phyloP scores from a whole-genome alignment of 371 early-diverging fungal genomes.

The Phascolomyces articulosus region DNA sequence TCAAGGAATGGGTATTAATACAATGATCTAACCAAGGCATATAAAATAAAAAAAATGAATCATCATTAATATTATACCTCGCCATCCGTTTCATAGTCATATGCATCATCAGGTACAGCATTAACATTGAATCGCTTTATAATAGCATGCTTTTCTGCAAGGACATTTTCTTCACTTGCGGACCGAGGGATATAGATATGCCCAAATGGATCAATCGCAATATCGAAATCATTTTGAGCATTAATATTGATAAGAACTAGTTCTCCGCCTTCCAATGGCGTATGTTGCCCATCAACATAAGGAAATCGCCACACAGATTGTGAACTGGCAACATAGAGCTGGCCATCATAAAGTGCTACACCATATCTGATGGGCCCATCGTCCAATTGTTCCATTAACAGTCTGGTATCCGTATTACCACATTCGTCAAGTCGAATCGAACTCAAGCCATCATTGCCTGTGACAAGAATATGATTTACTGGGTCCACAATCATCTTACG shows the following conservation, averaged over 20 bases:
- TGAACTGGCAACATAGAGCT: slow-evolving; percentile 35
- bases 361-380: slow-evolving; percentile 28
- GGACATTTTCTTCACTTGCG: slow-evolving; percentile 7
- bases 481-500: slow-evolving; percentile 38
- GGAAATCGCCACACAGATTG: slow-evolving; percentile 38
- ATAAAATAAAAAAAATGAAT: too few species aligned
- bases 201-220: slow-evolving; percentile 45
- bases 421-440: slow-evolving; percentile 50
- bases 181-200: slow-evolving; percentile 37
- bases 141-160: slow-evolving; percentile 25
- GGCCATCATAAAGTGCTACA: slow-evolving; percentile 24
- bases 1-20: too few species aligned
- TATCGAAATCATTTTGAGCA: slow-evolving; percentile 21
- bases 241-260: slow-evolving; percentile 31
- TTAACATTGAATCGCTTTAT: slow-evolving; percentile 49
- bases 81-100: slow-evolving; percentile 41
- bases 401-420: slow-evolving; percentile 32
- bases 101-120: slow-evolving; percentile 34
- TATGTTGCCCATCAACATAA: slow-evolving; percentile 49
- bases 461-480: slow-evolving; percentile 40
- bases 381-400: neutral
- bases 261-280: slow-evolving; percentile 24
- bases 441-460: slow-evolving; percentile 27
- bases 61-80: slow-evolving; percentile 15
- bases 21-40: too few species aligned